phyloP scores from a whole-genome alignment of 228 moss, liverwort and hornwort genomes.

The Sphagnum fallax region DNA sequence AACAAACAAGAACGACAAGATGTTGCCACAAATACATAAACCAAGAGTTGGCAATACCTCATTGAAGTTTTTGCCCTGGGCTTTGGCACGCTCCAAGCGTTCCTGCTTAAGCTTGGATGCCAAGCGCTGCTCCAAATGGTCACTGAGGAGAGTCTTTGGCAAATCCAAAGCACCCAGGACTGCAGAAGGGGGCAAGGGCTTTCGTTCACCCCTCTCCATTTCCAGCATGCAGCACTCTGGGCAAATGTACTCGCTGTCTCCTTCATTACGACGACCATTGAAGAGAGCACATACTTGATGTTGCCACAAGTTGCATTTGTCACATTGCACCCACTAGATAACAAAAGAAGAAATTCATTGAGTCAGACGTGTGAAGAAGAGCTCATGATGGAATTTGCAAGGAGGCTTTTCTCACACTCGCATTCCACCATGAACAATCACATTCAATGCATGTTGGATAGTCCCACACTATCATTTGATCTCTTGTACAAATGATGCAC shows the following conservation, averaged over 20 bases:
- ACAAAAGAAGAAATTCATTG: conserved; percentile 2
- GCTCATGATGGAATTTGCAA: too few relatives aligned
- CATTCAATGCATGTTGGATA: too few relatives aligned
- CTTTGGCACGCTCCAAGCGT: conserved; percentile 72
- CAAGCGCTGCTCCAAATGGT: conserved; percentile 90
- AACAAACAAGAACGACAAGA: too few relatives aligned
- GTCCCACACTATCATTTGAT: too few relatives aligned
- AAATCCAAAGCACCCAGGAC: conserved; percentile 95
- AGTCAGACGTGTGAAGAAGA: background rate
- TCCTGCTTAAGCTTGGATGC: conserved; percentile 85
- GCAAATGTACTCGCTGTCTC: conserved; percentile 97
- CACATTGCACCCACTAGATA: conserved; percentile 92
- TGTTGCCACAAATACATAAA: too few relatives aligned
- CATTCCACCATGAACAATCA: too few relatives aligned
- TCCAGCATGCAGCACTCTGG: conserved; percentile 85
- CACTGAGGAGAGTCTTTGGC: conserved; percentile 91
- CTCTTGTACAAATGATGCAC: too few relatives aligned
- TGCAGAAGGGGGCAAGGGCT: conserved; percentile 81
- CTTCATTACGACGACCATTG: conserved; percentile 97
- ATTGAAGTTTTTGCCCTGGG: conserved; percentile 50
- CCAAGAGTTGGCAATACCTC: conserved; percentile 38
- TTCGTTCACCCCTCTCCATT: conserved; percentile 89
- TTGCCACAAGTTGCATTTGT: conserved; percentile 99
- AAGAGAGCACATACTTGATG: conserved; percentile 99
- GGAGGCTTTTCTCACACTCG: too few relatives aligned